Evolutionary conservation across 495 filamentous ascomycete genomes (phyloP).

Genomic region (Neurospora pannonica): DNA sequence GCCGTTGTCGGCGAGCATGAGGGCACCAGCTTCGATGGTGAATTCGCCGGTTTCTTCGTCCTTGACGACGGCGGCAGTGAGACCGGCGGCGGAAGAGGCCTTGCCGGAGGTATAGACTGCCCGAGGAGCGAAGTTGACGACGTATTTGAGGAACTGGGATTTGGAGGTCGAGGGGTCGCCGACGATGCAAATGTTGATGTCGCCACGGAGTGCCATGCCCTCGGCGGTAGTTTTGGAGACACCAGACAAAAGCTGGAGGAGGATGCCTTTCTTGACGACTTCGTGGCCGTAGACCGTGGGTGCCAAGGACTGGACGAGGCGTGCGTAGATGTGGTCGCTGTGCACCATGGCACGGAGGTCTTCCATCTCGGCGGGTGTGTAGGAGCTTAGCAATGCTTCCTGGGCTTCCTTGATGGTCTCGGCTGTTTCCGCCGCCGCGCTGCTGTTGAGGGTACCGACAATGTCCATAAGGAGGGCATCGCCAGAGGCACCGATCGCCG

Average conservation of each 20-base stretch:
- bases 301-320: constrained; percentile 90
- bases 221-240: constrained; percentile 84
- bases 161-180: constrained; percentile 98
- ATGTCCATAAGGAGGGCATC: constrained; percentile 51
- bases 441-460: constrained; percentile 70
- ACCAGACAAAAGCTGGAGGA: constrained; percentile 88
- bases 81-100: constrained; percentile 92
- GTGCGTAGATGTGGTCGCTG: constrained; percentile 85
- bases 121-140: constrained; percentile 89
- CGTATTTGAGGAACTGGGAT: constrained; percentile 96
- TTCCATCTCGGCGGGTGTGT: constrained; percentile 77
- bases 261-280: constrained; percentile 92
- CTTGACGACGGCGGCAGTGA: constrained; percentile 94
- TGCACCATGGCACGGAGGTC: constrained; percentile 91
- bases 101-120: constrained; percentile 98
- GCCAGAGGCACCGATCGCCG: constrained; percentile 52
- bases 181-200: constrained; percentile 98
- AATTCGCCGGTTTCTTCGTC: constrained; percentile 98
- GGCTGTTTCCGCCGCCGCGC: constrained; percentile 47
- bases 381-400: constrained; percentile 71
- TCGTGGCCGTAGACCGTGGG: constrained; percentile 97
- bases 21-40: constrained; percentile 94
- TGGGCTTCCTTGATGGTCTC: constrained; percentile 76
- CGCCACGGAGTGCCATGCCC: constrained; percentile 86
- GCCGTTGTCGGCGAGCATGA: constrained; percentile 96